phyloP scores from a whole-genome alignment of 176 grass and related monocot genomes.

The Eleusine indica region DNA sequence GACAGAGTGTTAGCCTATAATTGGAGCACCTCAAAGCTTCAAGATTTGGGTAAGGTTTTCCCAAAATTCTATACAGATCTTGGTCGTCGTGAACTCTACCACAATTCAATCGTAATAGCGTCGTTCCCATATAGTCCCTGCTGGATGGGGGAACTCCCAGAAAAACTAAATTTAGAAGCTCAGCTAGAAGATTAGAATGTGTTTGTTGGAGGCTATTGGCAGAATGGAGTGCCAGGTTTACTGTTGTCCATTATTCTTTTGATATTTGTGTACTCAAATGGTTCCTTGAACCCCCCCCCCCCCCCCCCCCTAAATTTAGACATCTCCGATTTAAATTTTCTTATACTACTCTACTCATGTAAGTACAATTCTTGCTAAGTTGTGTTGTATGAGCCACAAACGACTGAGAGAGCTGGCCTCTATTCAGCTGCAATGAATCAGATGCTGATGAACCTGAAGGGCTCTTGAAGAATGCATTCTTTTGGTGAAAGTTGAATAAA shows the following conservation, averaged over 20 bases:
- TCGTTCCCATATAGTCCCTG: conserved; percentile 23
- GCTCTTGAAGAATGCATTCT: not conserved
- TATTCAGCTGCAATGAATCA: not conserved
- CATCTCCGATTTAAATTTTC: too few relatives aligned
- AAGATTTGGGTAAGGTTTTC: conserved; percentile 32
- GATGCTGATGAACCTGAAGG: not conserved
- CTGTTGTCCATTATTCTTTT: too few relatives aligned
- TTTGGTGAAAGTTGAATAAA: not conserved
- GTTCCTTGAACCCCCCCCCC: too few relatives aligned
- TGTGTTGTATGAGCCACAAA: not conserved
- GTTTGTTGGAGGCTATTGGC: not conserved
- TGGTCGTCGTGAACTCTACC: not conserved
- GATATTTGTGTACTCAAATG: too few relatives aligned
- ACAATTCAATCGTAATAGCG: not conserved
- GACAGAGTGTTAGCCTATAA: conserved; percentile 19
- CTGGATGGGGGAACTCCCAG: conserved; percentile 11
- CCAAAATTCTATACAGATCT: not conserved
- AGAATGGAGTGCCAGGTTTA: too few relatives aligned
- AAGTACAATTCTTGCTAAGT: not conserved
- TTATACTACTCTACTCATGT: not conserved
- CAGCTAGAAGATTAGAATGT: conserved; percentile 16
- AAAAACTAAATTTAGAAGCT: conserved; percentile 24
- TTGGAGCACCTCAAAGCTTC: conserved; percentile 36
- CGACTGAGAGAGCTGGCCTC: not conserved
- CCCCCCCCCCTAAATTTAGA: too few relatives aligned